A percentile compares a stretch with the other conserved stretches of the same genome.
phyloP scores from a whole-genome alignment of 78 protist genomes.

The Polysphondylium violaceum region DNA sequence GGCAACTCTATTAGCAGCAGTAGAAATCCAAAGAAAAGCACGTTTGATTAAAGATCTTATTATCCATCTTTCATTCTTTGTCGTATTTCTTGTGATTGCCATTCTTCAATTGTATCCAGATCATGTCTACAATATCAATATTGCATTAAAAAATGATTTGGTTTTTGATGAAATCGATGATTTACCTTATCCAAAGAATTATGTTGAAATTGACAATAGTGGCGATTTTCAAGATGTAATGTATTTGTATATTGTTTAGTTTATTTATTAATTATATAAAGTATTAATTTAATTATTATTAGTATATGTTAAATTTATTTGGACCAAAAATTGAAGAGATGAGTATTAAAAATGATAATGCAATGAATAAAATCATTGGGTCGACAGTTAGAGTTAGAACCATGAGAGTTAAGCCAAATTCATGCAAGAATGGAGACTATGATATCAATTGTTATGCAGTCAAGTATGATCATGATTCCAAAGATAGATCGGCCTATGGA shows the following conservation, averaged over 20 bases:
- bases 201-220: neutral
- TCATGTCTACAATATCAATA: conserved; percentile 17
- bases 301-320: conserved; percentile 31
- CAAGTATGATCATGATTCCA: conserved; percentile 6
- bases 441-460: conserved; percentile 33
- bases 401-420: conserved; percentile 10
- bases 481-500: conserved; percentile 24
- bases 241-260: neutral
- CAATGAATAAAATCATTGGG: conserved; percentile 64
- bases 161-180: neutral
- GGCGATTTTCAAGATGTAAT: neutral
- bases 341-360: conserved; percentile 3
- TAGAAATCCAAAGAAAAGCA: conserved; percentile 57
- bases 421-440: conserved; percentile 17
- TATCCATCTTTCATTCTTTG: conserved; percentile 43
- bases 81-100: conserved; percentile 12
- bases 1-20: conserved; percentile 54
- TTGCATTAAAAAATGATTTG: conserved; percentile 28
- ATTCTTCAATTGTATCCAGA: conserved; percentile 40
- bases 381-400: conserved; percentile 31
- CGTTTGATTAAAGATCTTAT: conserved; percentile 53
- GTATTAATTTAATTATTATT: neutral
- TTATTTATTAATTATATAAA: neutral
- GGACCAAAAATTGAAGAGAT: neutral
- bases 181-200: neutral